Evolutionary conservation across 2,329 filamentous ascomycete species (phyloP).

Genomic region (Neonectria sp.): DNA sequence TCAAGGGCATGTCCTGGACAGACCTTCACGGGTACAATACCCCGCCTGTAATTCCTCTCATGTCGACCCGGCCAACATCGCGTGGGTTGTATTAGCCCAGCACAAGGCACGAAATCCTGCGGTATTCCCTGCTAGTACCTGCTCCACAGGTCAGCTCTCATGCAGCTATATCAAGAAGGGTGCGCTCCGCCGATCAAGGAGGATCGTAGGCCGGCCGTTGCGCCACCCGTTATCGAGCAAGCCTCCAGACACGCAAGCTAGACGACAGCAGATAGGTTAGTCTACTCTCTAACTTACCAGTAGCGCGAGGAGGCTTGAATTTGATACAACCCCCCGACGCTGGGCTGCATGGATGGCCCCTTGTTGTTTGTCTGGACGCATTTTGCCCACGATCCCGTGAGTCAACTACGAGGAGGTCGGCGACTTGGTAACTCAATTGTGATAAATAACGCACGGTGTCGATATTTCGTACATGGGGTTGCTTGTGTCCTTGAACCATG

Average conservation of each 20-base stretch:
- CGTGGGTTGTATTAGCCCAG: neutral
- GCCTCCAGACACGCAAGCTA: neutral
- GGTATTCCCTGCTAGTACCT: slow-evolving; percentile 6
- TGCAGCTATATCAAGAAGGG: slow-evolving; percentile 10
- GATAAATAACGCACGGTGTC: neutral
- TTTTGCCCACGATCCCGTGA: neutral
- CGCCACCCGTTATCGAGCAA: neutral
- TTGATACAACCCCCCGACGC: neutral
- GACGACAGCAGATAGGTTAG: neutral
- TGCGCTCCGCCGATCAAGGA: neutral
- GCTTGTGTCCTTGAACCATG: neutral
- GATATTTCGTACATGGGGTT: too few relatives aligned
- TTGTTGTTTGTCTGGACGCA: neutral
- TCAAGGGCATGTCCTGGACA: neutral
- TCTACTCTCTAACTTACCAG: neutral
- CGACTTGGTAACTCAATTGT: neutral
- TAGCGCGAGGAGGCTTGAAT: neutral
- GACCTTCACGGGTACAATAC: slow-evolving; percentile 3
- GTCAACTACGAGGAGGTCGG: neutral
- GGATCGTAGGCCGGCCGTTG: neutral
- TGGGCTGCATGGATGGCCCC: neutral
- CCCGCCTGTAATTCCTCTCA: slow-evolving; percentile 6
- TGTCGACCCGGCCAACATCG: neutral
- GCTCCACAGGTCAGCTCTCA: slow-evolving; percentile 18
- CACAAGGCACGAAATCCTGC: slow-evolving; percentile 1